Percentiles rank a stretch among this genome's conserved stretches.
Conservation (phyloP, 495 filamentous ascomycete species). For the Melanomma pulvis-pyrius region DNA sequence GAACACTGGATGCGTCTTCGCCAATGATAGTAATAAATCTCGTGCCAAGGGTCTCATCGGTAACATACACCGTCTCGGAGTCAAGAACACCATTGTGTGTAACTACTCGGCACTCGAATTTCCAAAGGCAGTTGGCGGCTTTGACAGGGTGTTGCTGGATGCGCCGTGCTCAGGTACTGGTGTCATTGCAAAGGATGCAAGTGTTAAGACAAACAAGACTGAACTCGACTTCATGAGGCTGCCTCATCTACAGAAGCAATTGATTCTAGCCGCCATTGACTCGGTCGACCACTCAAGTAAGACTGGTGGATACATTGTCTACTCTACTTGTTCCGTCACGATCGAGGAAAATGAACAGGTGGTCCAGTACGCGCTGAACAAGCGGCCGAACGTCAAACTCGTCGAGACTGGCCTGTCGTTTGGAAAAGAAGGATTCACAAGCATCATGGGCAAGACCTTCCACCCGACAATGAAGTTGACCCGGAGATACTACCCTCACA, state of each 20-base stretch:
- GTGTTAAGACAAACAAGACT: conserved; percentile 96
- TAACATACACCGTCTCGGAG: conserved; percentile 94
- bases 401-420: conserved; percentile 94
- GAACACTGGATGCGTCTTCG: conserved; percentile 94
- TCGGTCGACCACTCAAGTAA: conserved; percentile 82
- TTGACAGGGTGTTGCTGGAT: conserved; percentile 81
- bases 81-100: conserved; percentile 91
- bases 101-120: conserved; percentile 92
- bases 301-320: conserved; percentile 92
- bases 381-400: conserved; percentile 88
- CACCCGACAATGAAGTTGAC: conserved; percentile 82
- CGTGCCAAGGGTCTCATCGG: conserved; percentile 96
- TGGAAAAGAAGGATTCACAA: conserved; percentile 86
- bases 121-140: conserved; percentile 90
- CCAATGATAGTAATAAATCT: conserved; percentile 91
- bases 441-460: conserved; percentile 86
- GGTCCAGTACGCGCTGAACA: conserved; percentile 86
- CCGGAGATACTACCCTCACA: conserved; percentile 88
- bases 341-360: conserved; percentile 94
- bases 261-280: conserved; percentile 91
- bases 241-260: conserved; percentile 91
- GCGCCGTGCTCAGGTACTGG: conserved; percentile 81
- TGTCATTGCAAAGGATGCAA: conserved; percentile 93
- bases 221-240: conserved; percentile 89
- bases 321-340: conserved; percentile 89